A percentile compares a stretch with the other conserved stretches of the same genome.
These are phyloP conservation scores for Neurospora africana DNA, from an alignment of 495 filamentous ascomycete species.

Conservation along the genomic window DNA sequence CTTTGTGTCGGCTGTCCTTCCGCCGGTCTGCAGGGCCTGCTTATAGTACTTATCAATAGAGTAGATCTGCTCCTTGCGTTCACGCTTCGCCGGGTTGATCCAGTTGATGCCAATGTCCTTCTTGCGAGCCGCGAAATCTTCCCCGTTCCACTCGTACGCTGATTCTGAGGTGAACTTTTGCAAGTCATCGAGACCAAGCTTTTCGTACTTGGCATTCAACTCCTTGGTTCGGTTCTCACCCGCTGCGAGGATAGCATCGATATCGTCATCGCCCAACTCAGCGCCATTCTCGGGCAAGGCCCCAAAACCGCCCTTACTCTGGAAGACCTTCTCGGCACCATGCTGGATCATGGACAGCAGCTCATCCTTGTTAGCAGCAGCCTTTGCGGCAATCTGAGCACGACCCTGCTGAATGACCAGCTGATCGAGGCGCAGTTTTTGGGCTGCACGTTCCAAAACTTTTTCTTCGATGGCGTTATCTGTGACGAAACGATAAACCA, in stretches of 20 bases:
- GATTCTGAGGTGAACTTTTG: conserved; percentile 97
- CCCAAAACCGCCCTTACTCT: conserved; percentile 51
- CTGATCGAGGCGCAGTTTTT: conserved; percentile 94
- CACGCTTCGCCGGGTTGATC: conserved; percentile 98
- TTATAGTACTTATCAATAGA: conserved; percentile 99
- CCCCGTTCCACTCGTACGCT: conserved; percentile 97
- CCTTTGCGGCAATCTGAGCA: conserved; percentile 81
- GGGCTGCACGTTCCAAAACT: conserved; percentile 91
- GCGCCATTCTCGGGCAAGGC: conserved; percentile 44
- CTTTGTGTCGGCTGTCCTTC: conserved; percentile 75
- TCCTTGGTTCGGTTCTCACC: conserved; percentile 84
- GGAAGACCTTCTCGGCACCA: conserved; percentile 88
- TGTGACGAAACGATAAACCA: conserved; percentile 92
- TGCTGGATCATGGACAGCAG: conserved; percentile 97
- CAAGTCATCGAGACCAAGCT: conserved; percentile 94
- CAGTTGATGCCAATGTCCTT: conserved; percentile 92
- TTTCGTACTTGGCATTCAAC: conserved; percentile 88
- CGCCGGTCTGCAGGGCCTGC: conserved; percentile 75
- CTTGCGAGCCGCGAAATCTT: conserved; percentile 84
- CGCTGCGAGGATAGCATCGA: conserved; percentile 74
- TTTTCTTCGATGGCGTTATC: conserved; percentile 99
- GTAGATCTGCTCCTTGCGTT: conserved; percentile 95
- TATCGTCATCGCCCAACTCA: conserved; percentile 72
- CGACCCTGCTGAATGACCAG: conserved; percentile 99
- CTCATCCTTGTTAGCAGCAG: conserved; percentile 85